Percentiles rank a stretch among this genome's conserved stretches.
Evolutionary conservation across 495 filamentous ascomycete species (phyloP).

Genomic region (Hypoxylon subgilvum): DNA sequence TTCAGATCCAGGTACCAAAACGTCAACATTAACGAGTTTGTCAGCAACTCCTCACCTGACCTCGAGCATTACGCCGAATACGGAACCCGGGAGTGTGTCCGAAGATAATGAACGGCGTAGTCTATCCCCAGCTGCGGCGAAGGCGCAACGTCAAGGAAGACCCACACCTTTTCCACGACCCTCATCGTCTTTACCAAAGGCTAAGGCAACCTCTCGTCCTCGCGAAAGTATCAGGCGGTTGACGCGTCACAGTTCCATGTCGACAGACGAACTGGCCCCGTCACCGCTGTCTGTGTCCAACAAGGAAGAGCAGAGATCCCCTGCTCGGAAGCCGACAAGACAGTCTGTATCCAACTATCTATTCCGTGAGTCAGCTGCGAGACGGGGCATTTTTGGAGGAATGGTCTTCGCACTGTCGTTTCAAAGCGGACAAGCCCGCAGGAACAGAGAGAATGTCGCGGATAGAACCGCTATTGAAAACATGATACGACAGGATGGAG

Average conservation of each 20-base stretch:
- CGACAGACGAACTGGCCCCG: conserved; percentile 49
- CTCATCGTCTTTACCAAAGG: conserved; percentile 29
- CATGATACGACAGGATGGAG: conserved; percentile 67
- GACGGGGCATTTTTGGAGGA: conserved; percentile 62
- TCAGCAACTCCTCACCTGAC: conserved; percentile 45
- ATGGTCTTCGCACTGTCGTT: conserved; percentile 86
- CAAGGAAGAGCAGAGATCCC: conserved; percentile 7
- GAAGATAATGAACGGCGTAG: conserved; percentile 20
- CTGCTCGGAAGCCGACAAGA: conserved; percentile 24
- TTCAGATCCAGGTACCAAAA: conserved; percentile 24
- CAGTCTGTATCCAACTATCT: conserved; percentile 23
- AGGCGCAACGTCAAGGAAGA: conserved; percentile 35
- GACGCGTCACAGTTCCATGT: conserved; percentile 42
- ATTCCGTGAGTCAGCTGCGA: conserved; percentile 30
- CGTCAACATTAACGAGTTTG: conserved; percentile 45
- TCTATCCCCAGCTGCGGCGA: conserved; percentile 43
- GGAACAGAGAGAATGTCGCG: conserved; percentile 57
- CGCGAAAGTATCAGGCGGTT: conserved; percentile 26
- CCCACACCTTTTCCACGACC: conserved; percentile 15
- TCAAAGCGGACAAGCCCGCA: conserved; percentile 56
- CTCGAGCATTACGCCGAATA: conserved; percentile 38
- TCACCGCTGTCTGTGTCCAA: conserved; percentile 28
- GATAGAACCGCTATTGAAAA: conserved; percentile 53
- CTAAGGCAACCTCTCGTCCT: conserved; percentile 35
- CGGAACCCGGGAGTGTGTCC: conserved; percentile 16